A percentile compares a stretch with the other conserved stretches of the same genome.
These are phyloP conservation scores for Agrocybe chaxingu DNA, from an alignment of 768 basidiomycete genomes.

Conservation along the genomic window DNA sequence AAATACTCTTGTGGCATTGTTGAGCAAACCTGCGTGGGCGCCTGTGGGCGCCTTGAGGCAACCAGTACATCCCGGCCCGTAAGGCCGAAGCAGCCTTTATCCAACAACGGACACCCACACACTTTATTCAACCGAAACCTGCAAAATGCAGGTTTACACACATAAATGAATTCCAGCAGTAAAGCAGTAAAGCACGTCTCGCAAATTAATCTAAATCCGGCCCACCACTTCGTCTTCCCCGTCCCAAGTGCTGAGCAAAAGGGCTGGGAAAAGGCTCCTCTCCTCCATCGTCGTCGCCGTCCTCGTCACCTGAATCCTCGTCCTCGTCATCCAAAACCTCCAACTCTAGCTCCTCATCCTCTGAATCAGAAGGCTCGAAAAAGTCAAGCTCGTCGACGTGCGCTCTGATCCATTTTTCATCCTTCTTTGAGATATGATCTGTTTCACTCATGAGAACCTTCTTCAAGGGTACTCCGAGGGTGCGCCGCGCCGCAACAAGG, in stretches of 20 bases:
- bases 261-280: conserved; percentile 14
- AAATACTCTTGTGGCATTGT: conserved; percentile 13
- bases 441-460: conserved; percentile 44
- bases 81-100: neutral
- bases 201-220: conserved; percentile 4
- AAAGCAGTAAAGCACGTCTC: neutral
- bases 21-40: neutral
- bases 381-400: conserved; percentile 50
- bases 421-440: conserved; percentile 36
- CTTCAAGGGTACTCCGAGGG: conserved; percentile 42
- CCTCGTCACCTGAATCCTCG: conserved; percentile 7
- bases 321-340: conserved; percentile 15
- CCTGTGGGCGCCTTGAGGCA: too few relatives aligned
- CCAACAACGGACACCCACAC: too few relatives aligned
- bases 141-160: too few relatives aligned
- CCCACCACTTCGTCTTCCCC: conserved; percentile 4
- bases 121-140: too few relatives aligned
- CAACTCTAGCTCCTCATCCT: conserved; percentile 29
- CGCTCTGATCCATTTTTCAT: conserved; percentile 48
- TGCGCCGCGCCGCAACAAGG: conserved; percentile 41
- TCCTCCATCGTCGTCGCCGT: conserved; percentile 8
- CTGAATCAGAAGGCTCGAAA: conserved; percentile 57
- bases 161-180: too few relatives aligned
- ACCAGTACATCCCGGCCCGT: neutral
- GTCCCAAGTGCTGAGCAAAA: conserved; percentile 15